These are phyloP conservation scores for Acanthamoeba healyi DNA, from an alignment of 208 protist species.

Conservation along the genomic window DNA sequence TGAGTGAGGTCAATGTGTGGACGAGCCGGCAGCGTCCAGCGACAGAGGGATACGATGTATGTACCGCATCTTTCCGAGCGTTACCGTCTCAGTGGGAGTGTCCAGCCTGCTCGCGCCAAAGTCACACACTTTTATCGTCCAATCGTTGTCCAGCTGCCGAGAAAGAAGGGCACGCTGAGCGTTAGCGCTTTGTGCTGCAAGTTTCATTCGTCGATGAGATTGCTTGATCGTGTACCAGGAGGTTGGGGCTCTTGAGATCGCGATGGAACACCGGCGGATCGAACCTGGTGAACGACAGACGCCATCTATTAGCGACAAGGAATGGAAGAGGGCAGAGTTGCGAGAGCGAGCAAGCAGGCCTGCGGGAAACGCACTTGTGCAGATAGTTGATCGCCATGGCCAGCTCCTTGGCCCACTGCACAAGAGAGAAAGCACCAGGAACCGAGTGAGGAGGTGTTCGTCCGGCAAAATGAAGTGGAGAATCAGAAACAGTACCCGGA, in stretches of 20 bases:
- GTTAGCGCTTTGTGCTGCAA: too few species aligned
- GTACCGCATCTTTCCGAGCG: slow-evolving; percentile 15
- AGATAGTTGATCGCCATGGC: slow-evolving; percentile 28
- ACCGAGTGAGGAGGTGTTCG: too few species aligned
- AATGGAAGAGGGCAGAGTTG: neutral
- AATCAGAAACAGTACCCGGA: too few species aligned
- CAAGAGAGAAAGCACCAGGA: neutral
- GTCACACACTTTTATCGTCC: slow-evolving; percentile 57
- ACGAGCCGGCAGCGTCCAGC: too few species aligned
- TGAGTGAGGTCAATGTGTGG: too few species aligned
- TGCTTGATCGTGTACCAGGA: slow-evolving; percentile 31
- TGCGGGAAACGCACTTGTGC: neutral
- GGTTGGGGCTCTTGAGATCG: slow-evolving; percentile 47
- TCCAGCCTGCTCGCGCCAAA: slow-evolving; percentile 43
- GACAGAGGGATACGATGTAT: neutral
- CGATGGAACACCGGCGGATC: slow-evolving; percentile 29
- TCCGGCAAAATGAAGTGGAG: too few species aligned
- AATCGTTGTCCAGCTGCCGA: slow-evolving; percentile 43
- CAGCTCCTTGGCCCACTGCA: slow-evolving; percentile 62
- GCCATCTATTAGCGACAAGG: too few species aligned
- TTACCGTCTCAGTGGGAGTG: slow-evolving; percentile 1
- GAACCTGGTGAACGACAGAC: too few species aligned
- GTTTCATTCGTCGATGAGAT: too few species aligned
- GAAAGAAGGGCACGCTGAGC: neutral
- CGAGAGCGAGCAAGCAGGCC: too few species aligned